Conservation (phyloP, 345 rosid genomes). For the Boechera divaricarpa region DNA sequence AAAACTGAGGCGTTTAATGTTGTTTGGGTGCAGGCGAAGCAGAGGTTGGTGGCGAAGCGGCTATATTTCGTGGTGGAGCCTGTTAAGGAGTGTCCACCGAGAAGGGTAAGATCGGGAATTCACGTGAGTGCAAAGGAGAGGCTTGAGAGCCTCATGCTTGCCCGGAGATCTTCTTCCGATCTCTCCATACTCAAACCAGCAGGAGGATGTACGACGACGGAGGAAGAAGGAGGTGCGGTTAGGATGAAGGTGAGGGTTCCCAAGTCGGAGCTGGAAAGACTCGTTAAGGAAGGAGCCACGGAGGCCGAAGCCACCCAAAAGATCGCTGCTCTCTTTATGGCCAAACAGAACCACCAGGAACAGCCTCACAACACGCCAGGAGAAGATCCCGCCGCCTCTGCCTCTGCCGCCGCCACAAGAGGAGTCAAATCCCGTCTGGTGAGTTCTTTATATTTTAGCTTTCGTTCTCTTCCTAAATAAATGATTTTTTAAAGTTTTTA, state of each 20-base stretch:
- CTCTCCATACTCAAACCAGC: slow-evolving; percentile 62
- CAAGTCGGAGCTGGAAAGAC: slow-evolving; percentile 68
- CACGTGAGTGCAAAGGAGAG: slow-evolving; percentile 84
- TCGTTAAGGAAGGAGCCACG: slow-evolving; percentile 66
- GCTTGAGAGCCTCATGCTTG: slow-evolving; percentile 81
- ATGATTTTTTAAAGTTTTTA: no score
- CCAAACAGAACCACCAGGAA: slow-evolving; percentile 27
- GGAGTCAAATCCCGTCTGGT: slow-evolving; percentile 65
- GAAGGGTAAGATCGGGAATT: slow-evolving; percentile 88
- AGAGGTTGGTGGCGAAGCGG: slow-evolving; percentile 69
- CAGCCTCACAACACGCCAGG: slow-evolving; percentile 19
- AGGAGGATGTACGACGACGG: slow-evolving; percentile 19
- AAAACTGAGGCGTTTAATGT: background rate
- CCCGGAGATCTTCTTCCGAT: slow-evolving; percentile 86
- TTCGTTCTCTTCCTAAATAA: no score
- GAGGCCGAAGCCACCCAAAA: slow-evolving; percentile 69
- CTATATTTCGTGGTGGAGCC: slow-evolving; percentile 83
- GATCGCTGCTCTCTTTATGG: slow-evolving; percentile 47
- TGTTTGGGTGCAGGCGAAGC: slow-evolving; percentile 42
- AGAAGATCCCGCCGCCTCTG: slow-evolving; percentile 12
- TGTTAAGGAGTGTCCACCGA: slow-evolving; percentile 52
- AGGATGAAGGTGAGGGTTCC: slow-evolving; percentile 74
- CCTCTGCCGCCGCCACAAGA: slow-evolving; percentile 14
- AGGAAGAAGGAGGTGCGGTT: slow-evolving; percentile 37
- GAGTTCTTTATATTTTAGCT: background rate